Evolutionary conservation across 1,139 yeast genomes (phyloP), one percentile per base, ranked within the genome.

Genomic region (Pichia sp.): DNA sequence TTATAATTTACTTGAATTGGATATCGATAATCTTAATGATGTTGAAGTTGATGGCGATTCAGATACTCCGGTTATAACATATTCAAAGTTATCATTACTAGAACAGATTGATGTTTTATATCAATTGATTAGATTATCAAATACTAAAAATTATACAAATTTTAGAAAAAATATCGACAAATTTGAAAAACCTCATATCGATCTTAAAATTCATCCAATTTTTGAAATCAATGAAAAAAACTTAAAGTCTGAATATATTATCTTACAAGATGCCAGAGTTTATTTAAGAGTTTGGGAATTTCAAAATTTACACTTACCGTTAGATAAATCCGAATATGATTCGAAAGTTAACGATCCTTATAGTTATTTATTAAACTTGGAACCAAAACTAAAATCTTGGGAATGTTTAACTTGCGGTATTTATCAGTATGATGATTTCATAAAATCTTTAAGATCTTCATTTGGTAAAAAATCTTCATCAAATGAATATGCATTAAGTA

Each of bases 161-260:
- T 76, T 78, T 58, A 67, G 81, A 53, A 69, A 69, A 45, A 73
- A 70, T 62, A 62, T 76, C 8, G 83, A 78, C 53, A 73, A 70
- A 52, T 68, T 65, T 52, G 66, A 67, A n/a, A 57, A 71, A 33
- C 58, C 72, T 3, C 65, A 70, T 18, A 73, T 73, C 28, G 67
- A 58, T 45, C 64, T 49, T 51, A 60, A 64, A 48, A 60, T 45
- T 57, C 62, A 43, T 36, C 62, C 61, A 38, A 42, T 56, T 43
- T 55, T 42, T 50, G 56, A 49, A 50, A 51, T 49, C 47, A 33
- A 41, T 14, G 56, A 58, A 19, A 55, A 56, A 13, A 38, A 43
- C 10, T 43, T 18, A 33, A 59, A 58, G 29, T 72, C 68, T 41
- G 77, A 77, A 46, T 75, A 71, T 59, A 57, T 76, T 18, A 59